Evolutionary conservation across 2,329 filamentous ascomycete genomes (phyloP).

Genomic region (Orbilia quercus): DNA sequence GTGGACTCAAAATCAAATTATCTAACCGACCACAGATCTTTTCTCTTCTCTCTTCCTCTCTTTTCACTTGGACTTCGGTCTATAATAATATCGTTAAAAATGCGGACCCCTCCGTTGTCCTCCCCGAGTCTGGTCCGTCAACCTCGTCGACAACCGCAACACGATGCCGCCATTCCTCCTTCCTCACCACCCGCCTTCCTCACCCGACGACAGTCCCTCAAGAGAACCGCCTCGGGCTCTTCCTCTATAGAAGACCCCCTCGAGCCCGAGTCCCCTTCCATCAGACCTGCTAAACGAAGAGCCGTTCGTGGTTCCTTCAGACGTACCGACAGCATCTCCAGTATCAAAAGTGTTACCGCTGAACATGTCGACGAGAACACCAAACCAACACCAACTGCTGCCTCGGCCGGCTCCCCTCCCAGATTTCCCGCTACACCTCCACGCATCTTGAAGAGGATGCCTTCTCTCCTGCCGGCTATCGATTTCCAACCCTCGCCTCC

Average conservation of each 20-base stretch:
- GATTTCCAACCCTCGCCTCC: slow-evolving; percentile 76
- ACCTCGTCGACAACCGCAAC: slow-evolving; percentile 33
- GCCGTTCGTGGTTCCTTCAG: slow-evolving; percentile 30
- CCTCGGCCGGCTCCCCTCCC: neutral
- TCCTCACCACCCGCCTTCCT: slow-evolving; percentile 44
- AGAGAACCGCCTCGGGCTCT: slow-evolving; percentile 38
- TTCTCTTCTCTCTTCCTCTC: slow-evolving; percentile 4
- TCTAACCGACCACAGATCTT: slow-evolving; percentile 27
- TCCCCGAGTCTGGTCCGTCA: slow-evolving; percentile 29
- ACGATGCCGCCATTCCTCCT: slow-evolving; percentile 23
- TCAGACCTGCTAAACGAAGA: slow-evolving; percentile 40
- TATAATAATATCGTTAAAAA: slow-evolving; percentile 7
- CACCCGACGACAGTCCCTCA: slow-evolving; percentile 27
- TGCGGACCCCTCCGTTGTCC: slow-evolving; percentile 49
- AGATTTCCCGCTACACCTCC: slow-evolving; percentile 40
- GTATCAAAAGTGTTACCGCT: neutral
- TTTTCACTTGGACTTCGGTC: neutral
- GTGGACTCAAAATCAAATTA: neutral
- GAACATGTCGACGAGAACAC: slow-evolving; percentile 31
- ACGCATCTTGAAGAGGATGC: slow-evolving; percentile 70
- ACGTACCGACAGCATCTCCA: slow-evolving; percentile 41
- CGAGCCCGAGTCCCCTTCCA: slow-evolving; percentile 30
- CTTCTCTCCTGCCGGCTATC: slow-evolving; percentile 80
- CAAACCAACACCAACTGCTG: no score
- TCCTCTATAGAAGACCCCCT: slow-evolving; percentile 47